These are phyloP conservation scores for Penicillium samsonianum DNA, from an alignment of 495 filamentous ascomycete species.

Conservation along the genomic window DNA sequence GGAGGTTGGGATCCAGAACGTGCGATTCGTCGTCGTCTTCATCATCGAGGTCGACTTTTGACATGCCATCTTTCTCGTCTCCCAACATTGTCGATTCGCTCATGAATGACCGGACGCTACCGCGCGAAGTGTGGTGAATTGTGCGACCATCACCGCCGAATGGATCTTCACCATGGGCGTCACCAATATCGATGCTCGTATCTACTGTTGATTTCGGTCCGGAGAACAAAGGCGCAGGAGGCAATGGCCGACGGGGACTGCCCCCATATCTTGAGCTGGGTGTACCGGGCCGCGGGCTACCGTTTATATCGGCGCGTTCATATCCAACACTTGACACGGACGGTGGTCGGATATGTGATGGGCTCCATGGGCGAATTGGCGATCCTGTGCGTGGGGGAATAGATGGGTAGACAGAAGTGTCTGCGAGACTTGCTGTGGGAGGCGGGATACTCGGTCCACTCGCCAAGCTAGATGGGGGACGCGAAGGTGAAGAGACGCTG, in stretches of 20 bases:
- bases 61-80: conserved; percentile 52
- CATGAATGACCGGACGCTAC: conserved; percentile 61
- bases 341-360: conserved; percentile 58
- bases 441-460: conserved; percentile 58
- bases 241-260: conserved; percentile 83
- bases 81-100: conserved; percentile 64
- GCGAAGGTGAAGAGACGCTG: conserved; percentile 40
- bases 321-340: conserved; percentile 63
- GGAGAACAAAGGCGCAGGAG: conserved; percentile 84
- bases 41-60: conserved; percentile 46
- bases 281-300: conserved; percentile 85
- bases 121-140: conserved; percentile 43
- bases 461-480: conserved; percentile 57
- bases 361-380: conserved; percentile 72
- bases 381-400: conserved; percentile 55
- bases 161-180: conserved; percentile 72
- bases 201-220: conserved; percentile 42
- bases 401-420: conserved; percentile 43
- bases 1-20: conserved; percentile 50
- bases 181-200: conserved; percentile 50
- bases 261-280: conserved; percentile 84
- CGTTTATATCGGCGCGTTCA: conserved; percentile 86
- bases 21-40: conserved; percentile 43
- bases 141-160: conserved; percentile 66
- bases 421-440: conserved; percentile 45